phyloP scores from a whole-genome alignment of 331 rosid genomes.

The Cucumis variabilis region DNA sequence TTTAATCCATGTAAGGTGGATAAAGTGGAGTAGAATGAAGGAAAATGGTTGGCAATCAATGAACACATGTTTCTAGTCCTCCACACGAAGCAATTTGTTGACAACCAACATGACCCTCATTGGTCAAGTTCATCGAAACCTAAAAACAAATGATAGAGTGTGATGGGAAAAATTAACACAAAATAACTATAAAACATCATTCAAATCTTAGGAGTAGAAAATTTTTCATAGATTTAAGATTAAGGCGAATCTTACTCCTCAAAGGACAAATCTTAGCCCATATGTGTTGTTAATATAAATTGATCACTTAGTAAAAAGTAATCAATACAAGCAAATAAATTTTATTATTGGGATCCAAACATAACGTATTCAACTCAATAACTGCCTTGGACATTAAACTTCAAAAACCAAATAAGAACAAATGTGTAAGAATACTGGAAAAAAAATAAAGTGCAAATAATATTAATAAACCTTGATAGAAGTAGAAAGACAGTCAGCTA shows the following conservation, averaged over 20 bases:
- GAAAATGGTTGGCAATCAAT: slow-evolving; percentile 91
- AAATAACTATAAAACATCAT: neutral
- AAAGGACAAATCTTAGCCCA: too few species aligned
- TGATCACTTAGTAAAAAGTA: too few species aligned
- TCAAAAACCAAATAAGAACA: neutral
- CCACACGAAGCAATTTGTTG: slow-evolving; percentile 84
- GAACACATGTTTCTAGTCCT: slow-evolving; percentile 92
- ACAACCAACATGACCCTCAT: slow-evolving; percentile 94
- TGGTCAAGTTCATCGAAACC: slow-evolving; percentile 98
- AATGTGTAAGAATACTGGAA: too few species aligned
- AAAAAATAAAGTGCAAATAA: too few species aligned
- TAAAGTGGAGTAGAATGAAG: slow-evolving; percentile 69
- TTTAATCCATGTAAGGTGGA: slow-evolving; percentile 50
- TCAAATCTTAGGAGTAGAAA: too few species aligned
- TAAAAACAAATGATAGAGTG: slow-evolving; percentile 46
- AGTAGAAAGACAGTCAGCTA: too few species aligned
- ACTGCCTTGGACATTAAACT: neutral
- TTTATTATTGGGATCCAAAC: too few species aligned
- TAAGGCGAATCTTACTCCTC: too few species aligned
- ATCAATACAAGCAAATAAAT: too few species aligned
- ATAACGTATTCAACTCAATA: neutral
- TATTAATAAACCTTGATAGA: too few species aligned
- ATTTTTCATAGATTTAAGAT: too few species aligned
- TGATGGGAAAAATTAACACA: neutral
- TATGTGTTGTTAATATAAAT: too few species aligned